Conservation (phyloP, 305 asterid genomes). For the Galium porrigens region DNA sequence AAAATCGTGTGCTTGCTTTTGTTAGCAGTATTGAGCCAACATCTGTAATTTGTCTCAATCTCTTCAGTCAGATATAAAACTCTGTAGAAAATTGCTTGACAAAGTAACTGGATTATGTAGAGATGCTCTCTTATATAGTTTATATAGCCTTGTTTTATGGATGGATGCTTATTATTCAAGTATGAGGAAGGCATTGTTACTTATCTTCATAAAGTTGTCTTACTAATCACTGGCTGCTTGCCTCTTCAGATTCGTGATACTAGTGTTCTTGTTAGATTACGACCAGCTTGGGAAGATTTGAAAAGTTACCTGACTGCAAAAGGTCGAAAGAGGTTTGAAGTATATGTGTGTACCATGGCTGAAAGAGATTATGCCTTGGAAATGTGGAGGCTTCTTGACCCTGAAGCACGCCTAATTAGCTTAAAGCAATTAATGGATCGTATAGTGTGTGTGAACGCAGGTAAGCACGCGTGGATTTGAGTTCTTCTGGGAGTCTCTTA, state of each 20-base stretch:
- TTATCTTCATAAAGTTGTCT: background rate
- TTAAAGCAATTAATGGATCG: constrained; percentile 63
- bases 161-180: background rate
- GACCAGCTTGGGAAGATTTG: constrained; percentile 97
- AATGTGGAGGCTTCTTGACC: constrained; percentile 97
- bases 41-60: background rate
- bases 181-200: background rate
- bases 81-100: background rate
- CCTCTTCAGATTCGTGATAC: constrained; percentile 76
- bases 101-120: background rate
- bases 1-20: background rate
- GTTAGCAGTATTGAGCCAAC: background rate
- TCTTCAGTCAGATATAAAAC: background rate
- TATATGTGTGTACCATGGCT: constrained; percentile 94
- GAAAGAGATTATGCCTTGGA: constrained; percentile 96
- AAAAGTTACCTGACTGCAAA: constrained; percentile 75
- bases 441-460: constrained; percentile 81
- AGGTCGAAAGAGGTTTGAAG: constrained; percentile 93
- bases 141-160: background rate
- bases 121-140: background rate
- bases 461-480: constrained; percentile 23
- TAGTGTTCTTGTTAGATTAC: constrained; percentile 82
- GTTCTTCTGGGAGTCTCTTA: background rate
- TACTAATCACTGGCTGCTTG: constrained; percentile 21
- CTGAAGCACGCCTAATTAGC: constrained; percentile 56